A percentile compares a stretch with the other conserved stretches of the same genome.
phyloP scores from a whole-genome alignment of 768 basidiomycete species.

The Termitomyces sp. region DNA sequence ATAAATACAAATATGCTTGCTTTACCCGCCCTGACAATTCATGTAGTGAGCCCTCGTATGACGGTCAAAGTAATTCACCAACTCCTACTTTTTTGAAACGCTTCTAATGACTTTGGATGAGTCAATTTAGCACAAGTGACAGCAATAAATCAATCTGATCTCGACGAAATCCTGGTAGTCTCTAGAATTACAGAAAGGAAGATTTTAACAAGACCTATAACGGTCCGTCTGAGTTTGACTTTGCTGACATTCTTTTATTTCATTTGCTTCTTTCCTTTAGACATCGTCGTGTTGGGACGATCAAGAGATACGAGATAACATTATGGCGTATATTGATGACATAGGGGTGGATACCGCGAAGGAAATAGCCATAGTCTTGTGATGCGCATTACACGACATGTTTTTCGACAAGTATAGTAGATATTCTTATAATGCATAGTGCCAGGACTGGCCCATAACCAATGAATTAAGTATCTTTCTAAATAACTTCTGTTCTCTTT shows the following conservation, averaged over 20 bases:
- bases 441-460: no score
- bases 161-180: slow-evolving; percentile 13
- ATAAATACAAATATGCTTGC: slow-evolving; percentile 61
- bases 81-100: not conserved
- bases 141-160: slow-evolving; percentile 5
- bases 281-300: slow-evolving; percentile 8
- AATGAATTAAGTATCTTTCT: no score
- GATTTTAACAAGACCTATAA: slow-evolving; percentile 20
- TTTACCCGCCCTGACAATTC: slow-evolving; percentile 66
- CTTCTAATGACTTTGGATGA: not conserved
- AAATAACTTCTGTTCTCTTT: no score
- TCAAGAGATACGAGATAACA: slow-evolving; percentile 4
- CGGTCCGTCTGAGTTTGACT: slow-evolving; percentile 13
- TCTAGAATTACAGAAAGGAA: slow-evolving; percentile 12
- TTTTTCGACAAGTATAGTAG: not conserved
- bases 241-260: slow-evolving; percentile 8
- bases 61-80: slow-evolving; percentile 11
- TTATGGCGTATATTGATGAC: slow-evolving; percentile 11
- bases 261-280: not conserved
- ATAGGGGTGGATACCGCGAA: slow-evolving; percentile 12
- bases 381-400: not conserved
- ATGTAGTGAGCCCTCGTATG: slow-evolving; percentile 24
- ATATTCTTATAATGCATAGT: no score
- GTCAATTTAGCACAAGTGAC: not conserved
- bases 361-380: slow-evolving; percentile 6